Evolutionary conservation across 306 rosid species (phyloP).

Genomic region (Begonia masoniana): DNA sequence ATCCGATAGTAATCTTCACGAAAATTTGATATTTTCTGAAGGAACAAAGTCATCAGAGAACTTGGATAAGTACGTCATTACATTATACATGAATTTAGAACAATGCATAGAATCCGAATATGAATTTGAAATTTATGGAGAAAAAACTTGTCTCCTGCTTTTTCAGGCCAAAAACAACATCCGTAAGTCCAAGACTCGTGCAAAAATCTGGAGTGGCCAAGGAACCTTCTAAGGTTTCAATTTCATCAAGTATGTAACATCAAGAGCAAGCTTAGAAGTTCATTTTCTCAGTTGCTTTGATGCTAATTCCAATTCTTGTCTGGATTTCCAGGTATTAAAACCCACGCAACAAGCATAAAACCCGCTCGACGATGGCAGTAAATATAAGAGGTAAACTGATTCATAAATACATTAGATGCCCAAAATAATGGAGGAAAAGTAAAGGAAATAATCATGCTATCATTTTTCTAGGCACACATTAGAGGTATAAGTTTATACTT

Average conservation of each 20-base stretch:
- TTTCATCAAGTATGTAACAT: constrained; percentile 24
- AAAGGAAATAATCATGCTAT: no score
- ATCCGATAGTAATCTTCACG: constrained; percentile 26
- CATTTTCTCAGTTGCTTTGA: not conserved
- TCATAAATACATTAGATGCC: no score
- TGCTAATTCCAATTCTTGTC: not conserved
- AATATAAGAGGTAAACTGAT: not conserved
- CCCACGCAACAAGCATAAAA: constrained; percentile 3
- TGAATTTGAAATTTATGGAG: not conserved
- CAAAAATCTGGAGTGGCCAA: constrained; percentile 22
- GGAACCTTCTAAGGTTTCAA: constrained; percentile 13
- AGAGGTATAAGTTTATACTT: no score
- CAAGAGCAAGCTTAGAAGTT: not conserved
- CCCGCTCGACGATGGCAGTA: constrained; percentile 10
- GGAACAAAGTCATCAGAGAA: constrained; percentile 12
- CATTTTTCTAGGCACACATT: no score
- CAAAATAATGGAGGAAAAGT: no score
- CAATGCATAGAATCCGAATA: not conserved
- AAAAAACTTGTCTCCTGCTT: not conserved
- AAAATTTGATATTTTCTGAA: constrained; percentile 1
- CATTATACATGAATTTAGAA: not conserved
- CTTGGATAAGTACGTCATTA: constrained; percentile 2
- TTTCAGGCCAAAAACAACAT: constrained; percentile 27
- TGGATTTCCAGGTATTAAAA: constrained; percentile 3
- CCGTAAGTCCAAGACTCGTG: constrained; percentile 9